phyloP scores from a whole-genome alignment of 2,329 filamentous ascomycete species.

The Neonectria ditissima region DNA sequence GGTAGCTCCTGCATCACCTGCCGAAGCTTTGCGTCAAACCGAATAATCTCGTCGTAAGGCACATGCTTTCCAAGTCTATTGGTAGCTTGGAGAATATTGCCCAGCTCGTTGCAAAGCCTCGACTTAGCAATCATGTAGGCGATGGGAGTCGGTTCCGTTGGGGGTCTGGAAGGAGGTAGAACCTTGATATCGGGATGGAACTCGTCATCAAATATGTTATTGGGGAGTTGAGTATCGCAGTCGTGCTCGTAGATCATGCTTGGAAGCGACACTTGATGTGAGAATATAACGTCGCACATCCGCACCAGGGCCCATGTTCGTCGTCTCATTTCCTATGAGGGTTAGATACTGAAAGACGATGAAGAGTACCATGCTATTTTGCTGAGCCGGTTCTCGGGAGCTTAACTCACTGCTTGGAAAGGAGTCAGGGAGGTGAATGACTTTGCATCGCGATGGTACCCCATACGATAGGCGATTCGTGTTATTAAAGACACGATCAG shows the following conservation, averaged over 20 bases:
- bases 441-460: conserved; percentile 81
- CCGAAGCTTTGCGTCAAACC: conserved; percentile 71
- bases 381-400: neutral
- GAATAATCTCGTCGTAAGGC: conserved; percentile 73
- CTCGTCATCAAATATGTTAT: conserved; percentile 86
- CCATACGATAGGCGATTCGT: conserved; percentile 74
- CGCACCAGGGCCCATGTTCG: conserved; percentile 77
- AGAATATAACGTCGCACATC: conserved; percentile 81
- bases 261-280: conserved; percentile 75
- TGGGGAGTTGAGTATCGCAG: conserved; percentile 79
- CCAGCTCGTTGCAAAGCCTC: conserved; percentile 75
- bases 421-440: conserved; percentile 79
- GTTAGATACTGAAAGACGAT: conserved; percentile 22
- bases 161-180: conserved; percentile 75
- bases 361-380: neutral
- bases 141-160: conserved; percentile 78
- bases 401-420: conserved; percentile 72
- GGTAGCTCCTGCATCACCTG: conserved; percentile 76
- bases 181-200: conserved; percentile 76
- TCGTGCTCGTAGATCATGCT: conserved; percentile 80
- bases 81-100: conserved; percentile 76
- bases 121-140: conserved; percentile 84
- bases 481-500: conserved; percentile 67
- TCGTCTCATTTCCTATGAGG: conserved; percentile 73
- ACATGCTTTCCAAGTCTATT: conserved; percentile 66